Base-by-base conservation (phyloP, 2,329 filamentous ascomycete genomes). In the Alternaria angustiovoidea region DNA sequence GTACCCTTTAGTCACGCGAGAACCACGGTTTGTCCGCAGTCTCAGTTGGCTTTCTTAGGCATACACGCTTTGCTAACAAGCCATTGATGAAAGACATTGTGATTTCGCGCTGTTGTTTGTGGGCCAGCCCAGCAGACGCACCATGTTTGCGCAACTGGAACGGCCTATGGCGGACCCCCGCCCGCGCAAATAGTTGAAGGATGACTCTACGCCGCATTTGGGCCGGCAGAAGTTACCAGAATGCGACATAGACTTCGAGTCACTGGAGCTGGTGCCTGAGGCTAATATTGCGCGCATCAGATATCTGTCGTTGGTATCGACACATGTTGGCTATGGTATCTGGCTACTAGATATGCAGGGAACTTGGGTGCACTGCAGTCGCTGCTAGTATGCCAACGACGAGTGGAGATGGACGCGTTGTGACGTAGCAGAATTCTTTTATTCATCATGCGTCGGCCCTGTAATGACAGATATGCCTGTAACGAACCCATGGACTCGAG, bases 141-240 rank as follows among this genome's bases (percentile, higher is more conserved):
- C 48, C 22, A 26, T 34, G 47, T 54, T 57, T 54, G 41, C 43
- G 39, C 54, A 34, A 22, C 34, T 30, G 22, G 46, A 30, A 26
- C 24, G 24, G n/a, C 43, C 28, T 46, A 32, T 47, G 43, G 53
- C 16, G 9, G 26, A 18, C 30, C 28, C 48, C 41, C 38, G n/a
- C 24, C 7, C 36, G 16, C 24, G 47, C 52, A 14, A 46, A 39
- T 20, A 30, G n/a, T 20, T 51, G n/a, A n/a, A 59, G 22, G 28
- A 59, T 51, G 54, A 54, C 34, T 49, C 54, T 16, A 46, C 18
- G 42, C 51, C 59, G 30, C 28, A 53, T 44, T 26, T 28, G 28
- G 26, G 42, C 24, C 30, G 60, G 46, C 42, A 59, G 51, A 62
- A 62, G 51, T 24, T 43, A 20, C 56, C 42, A 56, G 56, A 55